phyloP scores from a whole-genome alignment of 768 basidiomycete species.

The Leccinum truebloodii region DNA sequence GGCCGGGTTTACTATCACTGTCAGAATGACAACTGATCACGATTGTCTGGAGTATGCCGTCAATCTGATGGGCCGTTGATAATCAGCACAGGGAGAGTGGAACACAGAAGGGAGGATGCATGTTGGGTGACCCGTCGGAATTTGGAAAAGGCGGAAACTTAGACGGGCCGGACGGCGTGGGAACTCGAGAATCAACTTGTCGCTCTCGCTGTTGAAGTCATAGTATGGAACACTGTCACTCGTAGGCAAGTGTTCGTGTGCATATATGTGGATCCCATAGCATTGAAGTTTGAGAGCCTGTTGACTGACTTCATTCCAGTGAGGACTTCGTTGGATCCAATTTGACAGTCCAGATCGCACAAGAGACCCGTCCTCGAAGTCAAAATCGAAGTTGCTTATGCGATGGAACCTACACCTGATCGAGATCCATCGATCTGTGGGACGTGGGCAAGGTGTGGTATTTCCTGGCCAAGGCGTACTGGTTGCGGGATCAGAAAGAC shows the following conservation, averaged over 20 bases:
- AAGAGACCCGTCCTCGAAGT: conserved; percentile 15
- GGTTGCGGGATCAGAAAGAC: conserved; percentile 68
- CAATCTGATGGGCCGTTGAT: not conserved
- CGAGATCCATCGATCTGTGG: conserved; percentile 48
- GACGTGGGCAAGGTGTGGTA: conserved; percentile 96
- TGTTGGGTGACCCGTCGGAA: too few species aligned
- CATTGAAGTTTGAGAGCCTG: not conserved
- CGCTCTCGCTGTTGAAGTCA: conserved; percentile 62
- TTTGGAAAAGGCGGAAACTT: conserved; percentile 60
- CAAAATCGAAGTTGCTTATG: conserved; percentile 4
- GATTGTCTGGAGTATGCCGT: too few species aligned
- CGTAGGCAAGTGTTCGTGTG: conserved; percentile 48
- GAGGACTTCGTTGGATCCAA: conserved; percentile 27
- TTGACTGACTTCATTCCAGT: conserved; percentile 12
- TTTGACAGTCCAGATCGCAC: conserved; percentile 5
- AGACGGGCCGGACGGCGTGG: conserved; percentile 19
- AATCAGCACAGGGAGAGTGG: not conserved
- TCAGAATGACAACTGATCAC: too few species aligned
- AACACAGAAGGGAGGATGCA: not conserved
- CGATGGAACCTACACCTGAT: conserved; percentile 5
- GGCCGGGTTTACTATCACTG: not conserved
- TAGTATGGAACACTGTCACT: conserved; percentile 62
- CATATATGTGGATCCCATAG: not conserved
- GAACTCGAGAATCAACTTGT: conserved; percentile 53
- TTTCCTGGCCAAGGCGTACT: conserved; percentile 80